Conservation (phyloP, 306 rosid genomes). For the Lathyrus sativus region DNA sequence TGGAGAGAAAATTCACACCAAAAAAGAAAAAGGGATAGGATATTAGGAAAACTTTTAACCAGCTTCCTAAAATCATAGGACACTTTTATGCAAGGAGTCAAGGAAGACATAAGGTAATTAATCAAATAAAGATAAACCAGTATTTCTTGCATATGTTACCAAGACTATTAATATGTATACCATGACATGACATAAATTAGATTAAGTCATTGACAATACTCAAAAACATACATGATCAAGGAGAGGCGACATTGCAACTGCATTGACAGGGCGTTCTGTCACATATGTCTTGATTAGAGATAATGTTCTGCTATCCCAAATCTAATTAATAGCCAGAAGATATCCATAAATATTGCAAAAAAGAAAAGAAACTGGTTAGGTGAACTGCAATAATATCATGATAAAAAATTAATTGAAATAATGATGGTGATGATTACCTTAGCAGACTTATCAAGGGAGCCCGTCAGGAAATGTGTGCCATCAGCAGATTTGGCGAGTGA, state of each 20-base stretch:
- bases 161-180: background rate
- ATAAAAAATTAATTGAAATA: background rate
- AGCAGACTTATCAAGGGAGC: slow-evolving; percentile 90
- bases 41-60: background rate
- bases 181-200: background rate
- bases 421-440: slow-evolving; percentile 45
- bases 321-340: slow-evolving; percentile 47
- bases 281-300: slow-evolving; percentile 85
- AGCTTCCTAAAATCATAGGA: background rate
- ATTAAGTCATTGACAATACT: background rate
- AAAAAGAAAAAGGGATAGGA: background rate
- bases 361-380: background rate
- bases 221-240: slow-evolving; percentile 79
- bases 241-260: slow-evolving; percentile 92
- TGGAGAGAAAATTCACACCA: background rate
- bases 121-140: slow-evolving; percentile 16
- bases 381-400: background rate
- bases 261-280: slow-evolving; percentile 92
- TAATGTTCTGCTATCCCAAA: slow-evolving; percentile 86
- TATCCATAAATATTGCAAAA: background rate
- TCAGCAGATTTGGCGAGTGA: slow-evolving; percentile 71
- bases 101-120: background rate
- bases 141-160: background rate
- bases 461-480: slow-evolving; percentile 85
- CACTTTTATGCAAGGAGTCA: background rate